Percentiles rank a stretch among this genome's conserved stretches.
Conservation (phyloP, 768 basidiomycete genomes). For the Leucogyrophana mollusca region DNA sequence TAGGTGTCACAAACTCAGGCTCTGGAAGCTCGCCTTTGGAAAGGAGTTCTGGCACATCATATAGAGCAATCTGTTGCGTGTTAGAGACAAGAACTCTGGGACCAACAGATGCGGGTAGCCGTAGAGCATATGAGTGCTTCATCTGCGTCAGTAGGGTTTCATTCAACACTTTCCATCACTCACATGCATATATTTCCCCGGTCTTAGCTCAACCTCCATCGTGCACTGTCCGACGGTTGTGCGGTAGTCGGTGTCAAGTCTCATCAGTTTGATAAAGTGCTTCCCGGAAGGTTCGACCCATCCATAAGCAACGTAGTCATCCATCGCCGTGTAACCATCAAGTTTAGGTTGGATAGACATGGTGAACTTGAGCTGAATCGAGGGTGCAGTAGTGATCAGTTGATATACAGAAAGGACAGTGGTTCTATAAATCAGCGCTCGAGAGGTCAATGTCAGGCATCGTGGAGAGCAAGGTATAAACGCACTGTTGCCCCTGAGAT, state of each 20-base stretch:
- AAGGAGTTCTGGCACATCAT: background rate
- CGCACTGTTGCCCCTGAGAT: too few species aligned
- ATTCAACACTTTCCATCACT: background rate
- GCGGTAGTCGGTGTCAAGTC: background rate
- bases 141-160: background rate
- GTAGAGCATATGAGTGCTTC: slow-evolving; percentile 1
- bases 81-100: background rate
- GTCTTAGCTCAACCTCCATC: background rate
- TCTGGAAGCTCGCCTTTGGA: background rate
- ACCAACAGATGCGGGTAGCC: background rate
- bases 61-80: background rate
- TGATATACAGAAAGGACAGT: too few species aligned
- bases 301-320: background rate
- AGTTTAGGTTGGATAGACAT: too few species aligned
- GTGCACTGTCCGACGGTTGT: background rate
- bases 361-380: too few species aligned
- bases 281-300: background rate
- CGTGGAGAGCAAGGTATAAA: too few species aligned
- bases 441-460: too few species aligned
- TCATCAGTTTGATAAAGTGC: background rate
- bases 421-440: too few species aligned
- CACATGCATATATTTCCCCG: background rate
- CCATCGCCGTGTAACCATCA: background rate
- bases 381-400: too few species aligned
- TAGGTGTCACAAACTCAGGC: background rate